A percentile compares a stretch with the other conserved stretches of the same genome.
Conservation (phyloP, 345 rosid species). For the Microcos paniculata region DNA sequence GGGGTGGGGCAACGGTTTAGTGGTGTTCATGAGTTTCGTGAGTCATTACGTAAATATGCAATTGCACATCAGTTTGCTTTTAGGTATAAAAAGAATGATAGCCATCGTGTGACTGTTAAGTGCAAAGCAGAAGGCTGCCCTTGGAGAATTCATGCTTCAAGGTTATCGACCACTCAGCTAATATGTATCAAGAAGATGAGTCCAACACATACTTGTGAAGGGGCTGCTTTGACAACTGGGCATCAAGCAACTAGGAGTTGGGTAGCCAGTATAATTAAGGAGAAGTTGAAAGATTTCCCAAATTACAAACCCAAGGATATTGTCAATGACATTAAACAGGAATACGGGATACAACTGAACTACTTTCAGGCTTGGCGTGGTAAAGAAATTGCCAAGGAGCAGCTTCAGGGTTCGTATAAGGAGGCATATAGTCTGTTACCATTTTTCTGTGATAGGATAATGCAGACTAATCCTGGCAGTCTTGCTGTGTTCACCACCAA, state of each 20-base stretch:
- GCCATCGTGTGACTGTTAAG: constrained; percentile 92
- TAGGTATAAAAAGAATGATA: constrained; percentile 90
- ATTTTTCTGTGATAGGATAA: constrained; percentile 70
- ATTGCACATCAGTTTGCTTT: constrained; percentile 95
- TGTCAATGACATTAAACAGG: constrained; percentile 77
- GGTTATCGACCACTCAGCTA: constrained; percentile 85
- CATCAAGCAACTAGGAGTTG: constrained; percentile 91
- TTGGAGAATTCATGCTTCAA: constrained; percentile 95
- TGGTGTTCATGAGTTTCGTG: constrained; percentile 83
- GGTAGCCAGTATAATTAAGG: constrained; percentile 95
- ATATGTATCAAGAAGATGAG: constrained; percentile 92
- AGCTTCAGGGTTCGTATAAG: constrained; percentile 91
- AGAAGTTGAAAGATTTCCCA: constrained; percentile 74
- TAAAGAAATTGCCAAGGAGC: constrained; percentile 93
- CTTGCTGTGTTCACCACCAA: constrained; percentile 75
- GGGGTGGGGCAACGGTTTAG: constrained; percentile 91
- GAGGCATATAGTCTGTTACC: constrained; percentile 89
- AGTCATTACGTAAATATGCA: constrained; percentile 76
- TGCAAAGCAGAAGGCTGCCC: constrained; percentile 97
- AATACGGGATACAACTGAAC: constrained; percentile 83
- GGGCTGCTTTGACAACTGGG: constrained; percentile 62
- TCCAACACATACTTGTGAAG: constrained; percentile 84
- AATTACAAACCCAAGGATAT: constrained; percentile 95
- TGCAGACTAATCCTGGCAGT: constrained; percentile 88
- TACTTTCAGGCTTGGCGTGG: constrained; percentile 98